Base-by-base conservation (phyloP, 2,329 filamentous ascomycete genomes). In the Xylariaceae sp. region DNA sequence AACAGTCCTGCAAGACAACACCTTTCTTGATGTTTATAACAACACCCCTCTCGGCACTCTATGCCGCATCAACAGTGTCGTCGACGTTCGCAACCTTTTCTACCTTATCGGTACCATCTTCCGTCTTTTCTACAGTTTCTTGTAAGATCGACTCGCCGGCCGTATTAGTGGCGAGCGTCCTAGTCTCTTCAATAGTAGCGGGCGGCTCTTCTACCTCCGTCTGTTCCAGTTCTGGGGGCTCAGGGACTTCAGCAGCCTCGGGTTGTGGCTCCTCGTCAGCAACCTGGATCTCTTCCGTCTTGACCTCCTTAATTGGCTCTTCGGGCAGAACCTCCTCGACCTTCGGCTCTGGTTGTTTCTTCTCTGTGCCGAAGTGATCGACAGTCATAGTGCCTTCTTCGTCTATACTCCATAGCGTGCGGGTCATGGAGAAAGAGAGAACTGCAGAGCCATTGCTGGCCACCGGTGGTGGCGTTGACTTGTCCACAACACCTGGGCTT, bases 341-440 rank as follows among this genome's bases (percentile, higher is more conserved):
- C 8, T 51, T 55, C 3, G 42, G 6, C 25, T 55, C 48, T 3
- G 43, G 14, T 12, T 22, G 34, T 33, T 22, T 33, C 41, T 44
- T 38, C 29, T 46, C 51, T 27, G 49, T 36, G 17, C 38, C 53
- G 36, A 52, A 50, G n/a, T 45, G 49, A n/a, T 73, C 62, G 6
- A 68, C 61, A 55, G 55, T 64, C 44, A 79, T 55, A 6, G 67
- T 64, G 22, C 75, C 71, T 52, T 74, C 69, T 20, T 79, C 69
- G 7, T 76, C 73, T 44, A 82, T 73, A 41, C 73, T 75, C 64
- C 72, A 82, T 25, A 77, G 54, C 0, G 71, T 76, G 29, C 71
- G 65, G 1, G 75, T 67, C 21, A 65, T 58, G 0, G 72, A 74
- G 48, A 81, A 73, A 16, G 66, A 69, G 36, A 81, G 60, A 3